A percentile compares a stretch with the other conserved stretches of the same genome.
phyloP scores from a whole-genome alignment of 2,329 filamentous ascomycete genomes.

The Penicillium digitatum region DNA sequence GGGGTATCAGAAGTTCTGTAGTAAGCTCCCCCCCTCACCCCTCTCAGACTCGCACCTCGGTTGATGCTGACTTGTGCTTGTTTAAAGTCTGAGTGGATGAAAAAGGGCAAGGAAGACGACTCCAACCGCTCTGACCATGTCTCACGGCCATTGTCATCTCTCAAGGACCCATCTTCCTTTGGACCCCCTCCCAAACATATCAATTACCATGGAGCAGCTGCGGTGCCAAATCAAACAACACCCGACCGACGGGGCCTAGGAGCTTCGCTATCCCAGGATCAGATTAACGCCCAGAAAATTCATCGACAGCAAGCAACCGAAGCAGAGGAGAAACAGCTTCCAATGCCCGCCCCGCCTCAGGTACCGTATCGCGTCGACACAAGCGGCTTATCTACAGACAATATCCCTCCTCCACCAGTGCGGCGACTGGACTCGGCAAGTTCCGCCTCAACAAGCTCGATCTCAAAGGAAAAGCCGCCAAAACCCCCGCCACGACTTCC shows the following conservation, averaged over 20 bases:
- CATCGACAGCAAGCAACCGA: conserved; percentile 30
- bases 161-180: conserved; percentile 74
- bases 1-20: conserved; percentile 32
- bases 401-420: conserved; percentile 67
- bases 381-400: conserved; percentile 64
- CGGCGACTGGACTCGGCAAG: conserved; percentile 41
- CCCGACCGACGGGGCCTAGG: conserved; percentile 45
- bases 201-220: conserved; percentile 47
- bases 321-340: conserved; percentile 27
- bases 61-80: conserved; percentile 14
- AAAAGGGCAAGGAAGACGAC: conserved; percentile 49
- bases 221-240: conserved; percentile 45
- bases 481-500: conserved; percentile 66
- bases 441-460: conserved; percentile 25
- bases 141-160: conserved; percentile 61
- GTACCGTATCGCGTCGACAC: conserved; percentile 67
- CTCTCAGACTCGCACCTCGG: conserved; percentile 1
- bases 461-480: conserved; percentile 47
- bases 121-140: conserved; percentile 49
- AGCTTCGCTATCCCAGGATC: conserved; percentile 40
- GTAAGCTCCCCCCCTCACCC: conserved; percentile 35
- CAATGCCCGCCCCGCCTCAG: conserved; percentile 49
- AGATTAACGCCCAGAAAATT: conserved; percentile 32
- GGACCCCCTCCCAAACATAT: conserved; percentile 72
- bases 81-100: conserved; percentile 55